Evolutionary conservation across 2,329 filamentous ascomycete genomes (phyloP), one percentile per base, ranked within the genome.

Genomic region (Neophaeococcomyces mojaviensis): DNA sequence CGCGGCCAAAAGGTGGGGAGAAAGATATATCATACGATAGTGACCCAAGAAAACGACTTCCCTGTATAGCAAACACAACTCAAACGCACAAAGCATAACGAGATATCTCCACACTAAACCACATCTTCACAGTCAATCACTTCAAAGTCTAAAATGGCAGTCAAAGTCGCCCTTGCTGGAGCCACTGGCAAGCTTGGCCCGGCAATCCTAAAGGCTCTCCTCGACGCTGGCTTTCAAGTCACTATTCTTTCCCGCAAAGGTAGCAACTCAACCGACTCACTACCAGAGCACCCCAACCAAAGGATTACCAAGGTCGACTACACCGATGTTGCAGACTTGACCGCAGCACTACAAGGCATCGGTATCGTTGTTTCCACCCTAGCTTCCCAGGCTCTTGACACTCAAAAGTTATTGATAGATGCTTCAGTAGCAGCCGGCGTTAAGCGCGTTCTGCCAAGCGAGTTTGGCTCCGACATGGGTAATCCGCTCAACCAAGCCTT

Each of bases 361-460:
- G 50, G 58, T 36, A 55, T 48, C 8, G 48, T 59, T 5, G 47
- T 58, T 31, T 59, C 56, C 2, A 42, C 49, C 2, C 28, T 56
- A 5, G 49, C 43, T 6, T 38, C 39, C 28, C 22, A 15, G 2
- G 20, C 39, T 2, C 7, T 50, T 6, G 52, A 42, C 18, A 20
- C 22, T 3, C 55, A 56, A 19, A 48, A 43, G 20, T 46, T 48
- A 4, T 46, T 66, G 4, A 52, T 64, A 20, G 61, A 64, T 34
- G 62, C 62, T 24, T 52, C 63, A 10, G 49, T 57, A 1, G 55
- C 54, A 7, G 59, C 61, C 1, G 57, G 58, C 0, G 61, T 65
- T 3, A 50, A 55, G 40, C 54, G 62, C 7, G 61, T 58, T 47
- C 46, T 66, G 6, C 64, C 64, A 1, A 65, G 64, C 0, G 64